Conservation (phyloP, 352 stramenopile species). For the Phytophthora capsici region DNA sequence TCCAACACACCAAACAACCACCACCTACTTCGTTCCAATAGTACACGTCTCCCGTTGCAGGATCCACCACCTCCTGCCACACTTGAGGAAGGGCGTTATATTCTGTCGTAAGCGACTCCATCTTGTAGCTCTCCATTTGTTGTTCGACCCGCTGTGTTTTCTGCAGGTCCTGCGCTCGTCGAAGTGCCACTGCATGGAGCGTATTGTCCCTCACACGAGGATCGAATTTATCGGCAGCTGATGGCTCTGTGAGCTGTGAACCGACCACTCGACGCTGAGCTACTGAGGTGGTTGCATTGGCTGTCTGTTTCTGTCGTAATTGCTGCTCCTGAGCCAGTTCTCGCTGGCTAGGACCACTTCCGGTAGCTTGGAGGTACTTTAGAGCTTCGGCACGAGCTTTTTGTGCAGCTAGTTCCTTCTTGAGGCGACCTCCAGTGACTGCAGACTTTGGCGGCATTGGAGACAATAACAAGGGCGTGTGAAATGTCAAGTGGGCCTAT, state of each 20-base stretch:
- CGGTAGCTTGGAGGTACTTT: slow-evolving; percentile 65
- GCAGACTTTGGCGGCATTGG: slow-evolving; percentile 39
- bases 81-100: slow-evolving; percentile 41
- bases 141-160: slow-evolving; percentile 31
- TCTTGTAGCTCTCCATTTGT: slow-evolving; percentile 22
- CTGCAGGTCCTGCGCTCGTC: slow-evolving; percentile 52
- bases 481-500: too few species aligned
- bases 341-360: slow-evolving; percentile 68
- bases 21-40: slow-evolving; percentile 80
- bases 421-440: slow-evolving; percentile 41
- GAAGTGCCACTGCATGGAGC: slow-evolving; percentile 61
- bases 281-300: slow-evolving; percentile 51
- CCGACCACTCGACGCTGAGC: slow-evolving; percentile 48
- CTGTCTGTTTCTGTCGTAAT: slow-evolving; percentile 51
- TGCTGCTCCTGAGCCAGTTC: slow-evolving; percentile 70
- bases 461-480: too few species aligned
- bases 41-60: slow-evolving; percentile 62
- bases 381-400: slow-evolving; percentile 67
- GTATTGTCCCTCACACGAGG: slow-evolving; percentile 78
- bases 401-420: slow-evolving; percentile 70
- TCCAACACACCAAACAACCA: not conserved
- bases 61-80: slow-evolving; percentile 66
- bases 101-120: slow-evolving; percentile 16
- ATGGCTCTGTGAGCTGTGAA: slow-evolving; percentile 17
- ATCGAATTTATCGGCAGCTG: slow-evolving; percentile 36